These are phyloP conservation scores for Aspergillus fumigatus DNA, from an alignment of 2,329 filamentous ascomycete species.

Conservation along the genomic window DNA sequence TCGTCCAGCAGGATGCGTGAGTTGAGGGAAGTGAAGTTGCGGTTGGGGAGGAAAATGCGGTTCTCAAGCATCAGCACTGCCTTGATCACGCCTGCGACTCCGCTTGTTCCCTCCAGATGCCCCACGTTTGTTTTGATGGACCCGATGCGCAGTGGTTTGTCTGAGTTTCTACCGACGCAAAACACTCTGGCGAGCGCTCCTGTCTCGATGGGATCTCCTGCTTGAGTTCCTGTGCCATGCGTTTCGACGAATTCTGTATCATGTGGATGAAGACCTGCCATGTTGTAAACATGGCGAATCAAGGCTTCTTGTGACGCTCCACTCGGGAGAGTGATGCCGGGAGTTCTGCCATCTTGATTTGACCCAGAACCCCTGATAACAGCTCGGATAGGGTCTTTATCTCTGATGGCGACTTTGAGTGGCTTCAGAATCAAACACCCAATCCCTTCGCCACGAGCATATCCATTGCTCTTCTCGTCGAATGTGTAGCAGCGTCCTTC, in stretches of 20 bases:
- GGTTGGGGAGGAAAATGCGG: slow-evolving; percentile 42
- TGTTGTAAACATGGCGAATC: slow-evolving; percentile 29
- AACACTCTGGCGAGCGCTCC: slow-evolving; percentile 26
- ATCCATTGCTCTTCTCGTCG: slow-evolving; percentile 42
- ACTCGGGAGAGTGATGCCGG: slow-evolving; percentile 44
- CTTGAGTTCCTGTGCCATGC: slow-evolving; percentile 32
- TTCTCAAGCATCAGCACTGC: slow-evolving; percentile 42
- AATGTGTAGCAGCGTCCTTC: slow-evolving; percentile 30
- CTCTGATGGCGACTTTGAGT: slow-evolving; percentile 37
- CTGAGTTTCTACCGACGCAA: slow-evolving; percentile 9
- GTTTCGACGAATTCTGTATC: slow-evolving; percentile 25
- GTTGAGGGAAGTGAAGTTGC: slow-evolving; percentile 40
- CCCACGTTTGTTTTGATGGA: slow-evolving; percentile 23
- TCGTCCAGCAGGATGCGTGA: slow-evolving; percentile 30
- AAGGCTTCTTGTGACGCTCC: slow-evolving; percentile 29
- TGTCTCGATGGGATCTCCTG: slow-evolving; percentile 31
- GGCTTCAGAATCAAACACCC: slow-evolving; percentile 41
- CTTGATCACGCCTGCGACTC: slow-evolving; percentile 32
- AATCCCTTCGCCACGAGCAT: slow-evolving; percentile 45
- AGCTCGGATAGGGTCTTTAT: slow-evolving; percentile 41
- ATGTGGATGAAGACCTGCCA: slow-evolving; percentile 20
- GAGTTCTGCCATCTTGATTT: slow-evolving; percentile 45
- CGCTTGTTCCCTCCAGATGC: slow-evolving; percentile 20
- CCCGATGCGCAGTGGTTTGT: slow-evolving; percentile 16
- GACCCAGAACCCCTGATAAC: slow-evolving; percentile 40